Conservation (phyloP, 2,329 filamentous ascomycete genomes). For the Alternaria sp. region DNA sequence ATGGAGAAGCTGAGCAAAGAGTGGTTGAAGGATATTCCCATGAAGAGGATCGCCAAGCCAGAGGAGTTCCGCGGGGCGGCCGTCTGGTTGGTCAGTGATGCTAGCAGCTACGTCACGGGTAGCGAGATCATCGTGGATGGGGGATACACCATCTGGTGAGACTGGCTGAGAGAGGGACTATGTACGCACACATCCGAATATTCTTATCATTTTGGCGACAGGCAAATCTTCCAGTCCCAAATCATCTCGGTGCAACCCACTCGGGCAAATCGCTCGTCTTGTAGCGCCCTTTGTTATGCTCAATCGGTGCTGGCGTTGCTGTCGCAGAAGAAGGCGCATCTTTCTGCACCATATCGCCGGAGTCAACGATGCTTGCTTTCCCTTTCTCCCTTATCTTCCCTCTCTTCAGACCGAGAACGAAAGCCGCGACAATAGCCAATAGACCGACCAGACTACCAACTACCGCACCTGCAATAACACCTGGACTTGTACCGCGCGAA, state of each 20-base stretch:
- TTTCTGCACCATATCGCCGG: neutral
- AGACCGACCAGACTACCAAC: neutral
- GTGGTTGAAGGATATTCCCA: conserved; percentile 46
- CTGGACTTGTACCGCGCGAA: neutral
- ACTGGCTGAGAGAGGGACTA: neutral
- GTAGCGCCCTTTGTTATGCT: neutral
- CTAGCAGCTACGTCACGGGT: conserved; percentile 72
- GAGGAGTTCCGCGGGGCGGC: conserved; percentile 48
- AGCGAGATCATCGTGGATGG: conserved; percentile 60
- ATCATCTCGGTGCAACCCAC: neutral
- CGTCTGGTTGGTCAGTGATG: conserved; percentile 24
- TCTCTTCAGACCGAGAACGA: neutral
- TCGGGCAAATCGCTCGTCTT: neutral
- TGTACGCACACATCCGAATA: neutral
- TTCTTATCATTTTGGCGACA: neutral
- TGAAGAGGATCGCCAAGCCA: conserved; percentile 48
- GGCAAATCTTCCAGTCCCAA: too few relatives aligned
- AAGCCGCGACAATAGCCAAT: neutral
- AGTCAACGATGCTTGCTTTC: neutral
- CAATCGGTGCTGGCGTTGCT: neutral
- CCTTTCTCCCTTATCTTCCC: neutral
- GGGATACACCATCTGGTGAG: conserved; percentile 52
- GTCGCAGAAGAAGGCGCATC: neutral
- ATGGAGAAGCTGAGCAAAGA: conserved; percentile 23
- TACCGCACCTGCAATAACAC: neutral